A percentile compares a stretch with the other conserved stretches of the same genome.
Evolutionary conservation across 1,139 yeast species (phyloP).

Genomic region (Blastobotrys indianensis): DNA sequence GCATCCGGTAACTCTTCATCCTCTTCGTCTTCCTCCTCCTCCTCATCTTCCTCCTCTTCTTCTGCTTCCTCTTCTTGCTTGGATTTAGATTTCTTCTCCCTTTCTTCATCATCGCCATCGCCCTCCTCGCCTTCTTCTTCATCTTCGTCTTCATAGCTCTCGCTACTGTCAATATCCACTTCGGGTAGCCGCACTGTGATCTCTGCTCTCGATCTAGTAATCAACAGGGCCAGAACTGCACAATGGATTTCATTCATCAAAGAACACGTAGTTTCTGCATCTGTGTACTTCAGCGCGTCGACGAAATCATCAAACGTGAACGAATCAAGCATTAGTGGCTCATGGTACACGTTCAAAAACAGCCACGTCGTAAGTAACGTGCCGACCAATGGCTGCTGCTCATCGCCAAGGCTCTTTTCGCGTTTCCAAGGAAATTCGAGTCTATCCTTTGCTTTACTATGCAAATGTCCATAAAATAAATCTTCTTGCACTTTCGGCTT

Average conservation of each 20-base stretch:
- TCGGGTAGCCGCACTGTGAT: slow-evolving; percentile 42
- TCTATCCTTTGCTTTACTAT: slow-evolving; percentile 6
- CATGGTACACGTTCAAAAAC: slow-evolving; percentile 65
- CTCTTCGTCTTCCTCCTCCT: slow-evolving; percentile 18
- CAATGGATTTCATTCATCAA: slow-evolving; percentile 70
- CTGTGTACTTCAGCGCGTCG: slow-evolving; percentile 48
- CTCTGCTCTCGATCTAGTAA: slow-evolving; percentile 23
- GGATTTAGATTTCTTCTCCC: slow-evolving; percentile 11
- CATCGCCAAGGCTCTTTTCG: slow-evolving; percentile 10
- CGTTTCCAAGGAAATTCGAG: slow-evolving; percentile 12
- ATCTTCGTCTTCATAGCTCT: slow-evolving; percentile 21
- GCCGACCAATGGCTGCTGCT: slow-evolving; percentile 20
- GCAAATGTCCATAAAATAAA: slow-evolving; percentile 18
- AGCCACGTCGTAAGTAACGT: slow-evolving; percentile 58
- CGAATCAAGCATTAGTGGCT: slow-evolving; percentile 57
- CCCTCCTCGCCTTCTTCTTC: slow-evolving; percentile 35
- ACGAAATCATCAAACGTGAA: slow-evolving; percentile 77
- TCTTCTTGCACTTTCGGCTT: slow-evolving; percentile 24
- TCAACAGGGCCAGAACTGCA: slow-evolving; percentile 36
- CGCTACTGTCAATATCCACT: slow-evolving; percentile 15
- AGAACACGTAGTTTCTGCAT: slow-evolving; percentile 46
- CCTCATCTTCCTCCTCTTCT: slow-evolving; percentile 17
- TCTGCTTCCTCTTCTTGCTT: slow-evolving; percentile 18
- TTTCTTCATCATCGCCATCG: slow-evolving; percentile 19
- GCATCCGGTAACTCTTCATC: slow-evolving; percentile 20